These are phyloP conservation scores for Rutstroemia sydowiana DNA, from an alignment of 2,329 filamentous ascomycete genomes.

Conservation along the genomic window DNA sequence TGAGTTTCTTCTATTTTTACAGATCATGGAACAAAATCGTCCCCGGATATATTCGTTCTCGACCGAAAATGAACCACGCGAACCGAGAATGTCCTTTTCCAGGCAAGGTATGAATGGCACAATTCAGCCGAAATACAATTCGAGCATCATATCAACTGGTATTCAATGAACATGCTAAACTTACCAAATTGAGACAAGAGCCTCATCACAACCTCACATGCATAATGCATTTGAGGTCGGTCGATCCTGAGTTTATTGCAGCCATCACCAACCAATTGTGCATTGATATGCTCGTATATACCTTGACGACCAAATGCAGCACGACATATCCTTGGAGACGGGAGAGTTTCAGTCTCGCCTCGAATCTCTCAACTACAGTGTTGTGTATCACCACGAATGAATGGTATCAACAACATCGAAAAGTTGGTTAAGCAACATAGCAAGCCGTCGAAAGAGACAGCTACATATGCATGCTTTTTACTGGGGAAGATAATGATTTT, in stretches of 20 bases:
- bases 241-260: background rate
- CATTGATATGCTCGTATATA: background rate
- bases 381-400: background rate
- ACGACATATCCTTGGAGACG: constrained; percentile 1
- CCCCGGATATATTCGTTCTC: constrained; percentile 6
- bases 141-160: background rate
- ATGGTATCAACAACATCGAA: background rate
- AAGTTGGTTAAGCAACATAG: background rate
- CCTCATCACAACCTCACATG: background rate
- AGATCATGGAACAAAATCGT: background rate
- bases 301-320: background rate
- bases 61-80: background rate
- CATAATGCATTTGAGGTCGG: background rate
- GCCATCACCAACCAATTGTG: background rate
- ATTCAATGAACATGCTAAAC: constrained; percentile 8
- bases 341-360: constrained; percentile 6
- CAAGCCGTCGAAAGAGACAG: background rate
- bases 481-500: background rate
- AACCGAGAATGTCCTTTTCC: background rate
- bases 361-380: background rate
- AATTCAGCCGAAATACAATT: constrained; percentile 4
- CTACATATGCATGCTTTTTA: background rate
- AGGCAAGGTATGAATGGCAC: background rate
- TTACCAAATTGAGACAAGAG: background rate
- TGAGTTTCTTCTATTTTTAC: background rate